Base-by-base conservation (phyloP, 345 rosid genomes). In the Erucastrum elatum region DNA sequence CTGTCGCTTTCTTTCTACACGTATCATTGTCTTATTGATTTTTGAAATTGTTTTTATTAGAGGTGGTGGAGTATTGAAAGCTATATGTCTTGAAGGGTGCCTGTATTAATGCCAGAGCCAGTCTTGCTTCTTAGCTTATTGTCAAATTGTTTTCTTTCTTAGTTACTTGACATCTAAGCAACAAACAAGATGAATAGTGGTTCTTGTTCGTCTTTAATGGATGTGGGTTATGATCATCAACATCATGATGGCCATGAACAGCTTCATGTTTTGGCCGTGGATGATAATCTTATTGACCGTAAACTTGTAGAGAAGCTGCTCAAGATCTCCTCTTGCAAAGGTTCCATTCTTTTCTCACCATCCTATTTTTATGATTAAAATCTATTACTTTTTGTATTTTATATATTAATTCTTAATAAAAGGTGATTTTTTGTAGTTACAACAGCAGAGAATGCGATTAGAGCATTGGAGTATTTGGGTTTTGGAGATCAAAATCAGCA, bases 381-480 rank as follows among this genome's bases (percentile, higher is more conserved):
- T 2, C 6, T 7, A 15, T 25, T 56, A 11, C 16, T 15, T 16
- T 33, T 39, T 64, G 4, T 35, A 66, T 59, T 68, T 21, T 12
- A 26, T 2, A 21, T 34, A 9, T 3, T 55, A 26, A 35, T 5
- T 26, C 29, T 34, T 9, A 44, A 1, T 30, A 5, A 44, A 39
- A 78, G 41, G 25, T 72, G 60, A 5, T 51, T 59, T 26, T 21
- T 60, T 83, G 79, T 85, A 93, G 98, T 93, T 26, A 93, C 98
- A 7, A 90, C 97, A 1, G 97, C 86, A 16, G 98, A 93, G 37
- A 91, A 88, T 83, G 98, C 87, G 26, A 35, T 84, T 77, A 84
- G 90, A 66, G 98, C 98, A 65, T 71, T 94, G 85, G 97, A 94
- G 85, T 86, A 84, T 79, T 69, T 94, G 70, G 94, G 98, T 0